A percentile compares a stretch with the other conserved stretches of the same genome.
Evolutionary conservation across 495 filamentous ascomycete species (phyloP).

Genomic region (Evernia prunastri): DNA sequence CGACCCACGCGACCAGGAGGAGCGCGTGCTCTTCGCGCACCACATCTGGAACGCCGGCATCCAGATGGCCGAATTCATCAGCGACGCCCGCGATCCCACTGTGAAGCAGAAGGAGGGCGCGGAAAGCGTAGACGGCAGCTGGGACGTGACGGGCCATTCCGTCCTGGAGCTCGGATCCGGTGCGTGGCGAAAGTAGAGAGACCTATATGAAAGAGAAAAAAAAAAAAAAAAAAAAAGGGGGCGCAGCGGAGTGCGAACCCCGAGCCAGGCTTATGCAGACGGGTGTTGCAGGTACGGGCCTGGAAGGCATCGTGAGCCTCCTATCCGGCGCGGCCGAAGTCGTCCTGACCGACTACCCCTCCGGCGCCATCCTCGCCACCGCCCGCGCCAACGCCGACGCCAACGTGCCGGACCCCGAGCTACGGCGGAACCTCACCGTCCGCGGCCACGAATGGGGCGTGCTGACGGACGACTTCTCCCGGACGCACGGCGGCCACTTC

Average conservation of each 20-base stretch:
- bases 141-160: slow-evolving; percentile 45
- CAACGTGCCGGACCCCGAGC: slow-evolving; percentile 41
- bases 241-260: no score
- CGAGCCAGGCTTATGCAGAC: slow-evolving; percentile 6
- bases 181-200: slow-evolving; percentile 30
- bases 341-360: slow-evolving; percentile 73
- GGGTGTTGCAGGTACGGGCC: slow-evolving; percentile 67
- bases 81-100: slow-evolving; percentile 33
- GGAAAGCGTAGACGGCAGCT: slow-evolving; percentile 31
- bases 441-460: slow-evolving; percentile 71
- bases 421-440: slow-evolving; percentile 35
- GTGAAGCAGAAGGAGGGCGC: no score
- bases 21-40: slow-evolving; percentile 66
- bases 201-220: no score
- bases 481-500: slow-evolving; percentile 44
- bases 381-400: slow-evolving; percentile 54
- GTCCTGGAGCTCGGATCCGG: slow-evolving; percentile 59
- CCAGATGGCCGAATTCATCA: slow-evolving; percentile 63
- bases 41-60: slow-evolving; percentile 82
- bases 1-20: slow-evolving; percentile 44
- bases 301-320: slow-evolving; percentile 62
- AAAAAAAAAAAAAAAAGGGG: no score
- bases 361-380: slow-evolving; percentile 52
- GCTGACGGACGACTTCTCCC: slow-evolving; percentile 49
- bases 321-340: slow-evolving; percentile 58